A percentile compares a stretch with the other conserved stretches of the same genome.
These are phyloP conservation scores for Podospora anserina DNA, from an alignment of 495 filamentous ascomycete genomes.

Conservation along the genomic window DNA sequence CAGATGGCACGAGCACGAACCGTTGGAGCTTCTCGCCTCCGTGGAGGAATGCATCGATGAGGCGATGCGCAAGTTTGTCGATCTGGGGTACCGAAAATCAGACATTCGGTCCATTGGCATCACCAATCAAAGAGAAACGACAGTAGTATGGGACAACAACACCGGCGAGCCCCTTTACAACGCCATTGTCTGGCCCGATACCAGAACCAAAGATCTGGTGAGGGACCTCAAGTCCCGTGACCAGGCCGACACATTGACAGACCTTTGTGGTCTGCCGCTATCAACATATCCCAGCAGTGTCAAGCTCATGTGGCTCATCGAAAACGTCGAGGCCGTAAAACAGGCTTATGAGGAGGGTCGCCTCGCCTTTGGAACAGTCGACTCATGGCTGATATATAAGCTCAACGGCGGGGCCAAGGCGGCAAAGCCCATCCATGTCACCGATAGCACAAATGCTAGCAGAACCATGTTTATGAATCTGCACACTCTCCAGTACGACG, in stretches of 20 bases:
- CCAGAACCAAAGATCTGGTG: constrained; percentile 73
- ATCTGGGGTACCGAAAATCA: constrained; percentile 63
- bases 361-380: constrained; percentile 88
- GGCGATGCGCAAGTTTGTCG: constrained; percentile 69
- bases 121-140: constrained; percentile 94
- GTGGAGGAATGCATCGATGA: constrained; percentile 83
- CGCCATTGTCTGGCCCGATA: constrained; percentile 94
- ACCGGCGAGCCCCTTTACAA: constrained; percentile 86
- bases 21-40: constrained; percentile 70
- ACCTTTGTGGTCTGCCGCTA: constrained; percentile 81
- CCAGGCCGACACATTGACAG: constrained; percentile 64
- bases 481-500: constrained; percentile 79
- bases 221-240: constrained; percentile 69
- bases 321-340: constrained; percentile 67
- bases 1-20: constrained; percentile 96
- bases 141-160: constrained; percentile 81
- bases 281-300: constrained; percentile 93
- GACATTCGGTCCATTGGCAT: constrained; percentile 86
- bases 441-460: constrained; percentile 89
- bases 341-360: constrained; percentile 76
- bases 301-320: constrained; percentile 82
- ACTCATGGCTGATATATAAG: constrained; percentile 87
- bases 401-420: constrained; percentile 75
- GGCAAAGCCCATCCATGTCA: constrained; percentile 63
- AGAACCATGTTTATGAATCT: constrained; percentile 98